Evolutionary conservation across 2,329 filamentous ascomycete genomes (phyloP).

Genomic region (Alternaria infectoria): DNA sequence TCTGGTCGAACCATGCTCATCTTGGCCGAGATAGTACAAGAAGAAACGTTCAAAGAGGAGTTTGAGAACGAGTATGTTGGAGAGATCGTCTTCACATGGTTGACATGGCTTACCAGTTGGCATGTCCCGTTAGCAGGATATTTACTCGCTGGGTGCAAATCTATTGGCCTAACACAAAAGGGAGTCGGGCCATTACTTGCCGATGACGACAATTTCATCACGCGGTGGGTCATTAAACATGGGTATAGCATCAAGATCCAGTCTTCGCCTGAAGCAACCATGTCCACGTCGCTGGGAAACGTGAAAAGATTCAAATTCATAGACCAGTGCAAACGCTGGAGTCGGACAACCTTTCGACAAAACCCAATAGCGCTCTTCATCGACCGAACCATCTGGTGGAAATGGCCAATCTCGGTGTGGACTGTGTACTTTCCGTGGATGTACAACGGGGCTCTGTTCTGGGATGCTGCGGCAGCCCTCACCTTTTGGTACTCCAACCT

Average conservation of each 20-base stretch:
- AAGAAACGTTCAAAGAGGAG: slow-evolving; percentile 20
- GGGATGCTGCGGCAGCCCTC: slow-evolving; percentile 13
- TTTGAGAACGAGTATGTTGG: slow-evolving; percentile 31
- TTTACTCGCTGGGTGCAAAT: too few species aligned
- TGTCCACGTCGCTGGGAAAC: slow-evolving; percentile 51
- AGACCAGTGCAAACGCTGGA: slow-evolving; percentile 35
- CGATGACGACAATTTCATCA: slow-evolving; percentile 56
- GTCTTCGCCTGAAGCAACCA: slow-evolving; percentile 42
- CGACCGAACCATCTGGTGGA: slow-evolving; percentile 32
- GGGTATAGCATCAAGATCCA: slow-evolving; percentile 62
- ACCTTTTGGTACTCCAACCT: too few species aligned
- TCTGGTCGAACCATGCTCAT: slow-evolving; percentile 40
- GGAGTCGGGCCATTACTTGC: slow-evolving; percentile 30
- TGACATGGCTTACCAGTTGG: too few species aligned
- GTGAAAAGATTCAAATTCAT: slow-evolving; percentile 21
- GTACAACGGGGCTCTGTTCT: slow-evolving; percentile 25
- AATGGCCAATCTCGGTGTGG: slow-evolving; percentile 30
- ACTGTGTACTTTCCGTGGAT: slow-evolving; percentile 34
- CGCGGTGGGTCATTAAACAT: slow-evolving; percentile 56
- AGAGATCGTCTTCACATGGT: too few species aligned
- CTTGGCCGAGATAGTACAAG: slow-evolving; percentile 30
- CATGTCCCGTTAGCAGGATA: too few species aligned
- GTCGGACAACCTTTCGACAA: slow-evolving; percentile 31
- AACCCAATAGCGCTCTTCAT: slow-evolving; percentile 27
- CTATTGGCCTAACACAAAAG: neutral